A percentile compares a stretch with the other conserved stretches of the same genome.
Evolutionary conservation across 352 stramenopile genomes (phyloP).

Genomic region (Thalassiosira pacifica): DNA sequence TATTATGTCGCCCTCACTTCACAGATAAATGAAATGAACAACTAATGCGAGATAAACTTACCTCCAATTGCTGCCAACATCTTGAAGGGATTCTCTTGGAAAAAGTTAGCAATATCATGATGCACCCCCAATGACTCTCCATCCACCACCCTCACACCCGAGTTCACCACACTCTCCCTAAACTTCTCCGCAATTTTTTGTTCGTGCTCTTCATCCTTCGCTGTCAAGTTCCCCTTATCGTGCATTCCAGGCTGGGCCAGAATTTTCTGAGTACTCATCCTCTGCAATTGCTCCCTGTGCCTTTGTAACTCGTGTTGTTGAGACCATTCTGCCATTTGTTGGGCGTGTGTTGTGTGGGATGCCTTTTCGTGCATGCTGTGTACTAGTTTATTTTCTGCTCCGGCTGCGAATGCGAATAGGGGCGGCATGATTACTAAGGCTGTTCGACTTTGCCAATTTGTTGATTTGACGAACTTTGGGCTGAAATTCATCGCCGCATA

Average conservation of each 20-base stretch:
- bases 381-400: conserved; percentile 59
- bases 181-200: conserved; percentile 63
- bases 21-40: neutral
- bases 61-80: conserved; percentile 54
- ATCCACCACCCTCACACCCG: conserved; percentile 61
- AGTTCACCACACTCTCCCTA: conserved; percentile 59
- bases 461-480: conserved; percentile 63
- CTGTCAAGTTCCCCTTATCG: conserved; percentile 8
- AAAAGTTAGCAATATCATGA: conserved; percentile 69
- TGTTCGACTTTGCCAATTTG: conserved; percentile 65
- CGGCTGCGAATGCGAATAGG: conserved; percentile 60
- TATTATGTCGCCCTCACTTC: neutral
- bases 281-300: conserved; percentile 50
- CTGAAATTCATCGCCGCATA: conserved; percentile 66
- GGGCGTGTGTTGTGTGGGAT: conserved; percentile 49
- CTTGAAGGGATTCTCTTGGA: conserved; percentile 71
- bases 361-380: conserved; percentile 69
- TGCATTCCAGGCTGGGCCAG: conserved; percentile 49
- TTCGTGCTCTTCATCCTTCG: conserved; percentile 46
- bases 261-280: conserved; percentile 61
- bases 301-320: conserved; percentile 59
- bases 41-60: conserved; percentile 17
- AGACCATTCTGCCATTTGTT: conserved; percentile 61
- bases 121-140: conserved; percentile 46
- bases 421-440: conserved; percentile 65